Evolutionary conservation across 73 alveolate species (phyloP).

Genomic region (Paramecium sonneborni): DNA sequence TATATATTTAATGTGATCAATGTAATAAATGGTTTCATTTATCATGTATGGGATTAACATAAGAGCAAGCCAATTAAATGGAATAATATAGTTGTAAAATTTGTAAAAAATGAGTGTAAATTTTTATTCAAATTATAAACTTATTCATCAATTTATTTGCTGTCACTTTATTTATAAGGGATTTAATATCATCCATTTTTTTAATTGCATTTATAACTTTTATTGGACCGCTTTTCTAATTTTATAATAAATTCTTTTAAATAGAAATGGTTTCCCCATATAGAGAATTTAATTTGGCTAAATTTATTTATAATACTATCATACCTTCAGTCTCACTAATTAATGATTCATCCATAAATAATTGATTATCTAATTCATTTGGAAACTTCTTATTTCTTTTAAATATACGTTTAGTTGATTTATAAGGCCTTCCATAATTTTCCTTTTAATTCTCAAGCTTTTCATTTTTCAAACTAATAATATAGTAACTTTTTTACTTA

Average conservation of each 20-base stretch:
- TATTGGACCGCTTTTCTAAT: neutral
- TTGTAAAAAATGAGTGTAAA: neutral
- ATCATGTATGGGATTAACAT: constrained; percentile 24
- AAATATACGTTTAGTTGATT: neutral
- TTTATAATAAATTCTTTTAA: neutral
- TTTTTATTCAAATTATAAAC: neutral
- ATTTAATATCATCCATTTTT: neutral
- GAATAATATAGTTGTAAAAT: neutral
- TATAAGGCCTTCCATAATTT: neutral
- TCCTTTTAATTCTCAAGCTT: neutral
- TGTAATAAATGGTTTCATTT: constrained; percentile 24
- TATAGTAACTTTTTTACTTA: neutral
- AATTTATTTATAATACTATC: neutral
- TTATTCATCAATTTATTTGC: neutral
- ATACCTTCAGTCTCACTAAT: constrained; percentile 34
- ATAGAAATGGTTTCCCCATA: neutral
- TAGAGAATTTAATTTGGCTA: neutral
- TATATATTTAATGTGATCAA: neutral
- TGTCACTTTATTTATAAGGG: neutral
- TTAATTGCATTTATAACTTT: neutral
- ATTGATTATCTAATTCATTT: neutral
- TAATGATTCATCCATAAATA: neutral
- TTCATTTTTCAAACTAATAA: neutral
- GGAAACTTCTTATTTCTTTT: neutral
- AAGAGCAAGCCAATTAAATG: neutral